Base-by-base conservation (phyloP, 2,329 filamentous ascomycete species). In the Cordyceps cateniannulata region DNA sequence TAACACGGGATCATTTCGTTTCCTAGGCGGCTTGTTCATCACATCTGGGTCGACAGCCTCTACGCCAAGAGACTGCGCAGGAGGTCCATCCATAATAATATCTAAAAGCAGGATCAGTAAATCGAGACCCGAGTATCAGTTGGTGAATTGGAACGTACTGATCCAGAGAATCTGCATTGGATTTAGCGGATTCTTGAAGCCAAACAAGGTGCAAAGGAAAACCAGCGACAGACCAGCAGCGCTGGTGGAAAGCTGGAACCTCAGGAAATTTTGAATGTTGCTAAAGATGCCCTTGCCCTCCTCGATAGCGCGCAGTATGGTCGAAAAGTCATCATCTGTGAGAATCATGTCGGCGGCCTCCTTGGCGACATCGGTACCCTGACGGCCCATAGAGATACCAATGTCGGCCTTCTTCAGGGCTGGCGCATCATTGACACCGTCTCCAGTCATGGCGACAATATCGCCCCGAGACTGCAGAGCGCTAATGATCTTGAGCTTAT, bases 91-190 rank as follows among this genome's bases (percentile, higher is more conserved):
- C 96, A 99, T 99, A 68, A 99, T 93, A 71, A 99, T 98, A 72
- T 99, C 93, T 98, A 67, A 12, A 24, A 40, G 38, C 20, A 50
- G 60, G 18, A 10, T 45, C 35, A 29, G 14, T 5, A 7, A 12
- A 25, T 20, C n/a, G 8, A 3, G 32, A 18, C 52, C 38, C 24
- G 29, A 29, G 32, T 1, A 10, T 6, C 12, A 6, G 5, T 49
- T 3, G 22, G 12, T 24, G 10, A 24, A 47, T 7, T n/a, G 53
- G 7, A 14, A 84, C 91, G 78, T 79, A 97, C 93, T 99, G 70
- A 99, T 99, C 95, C 95, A 99, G 47, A 99, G 83, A 78, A 99
- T 99, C 77, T 99, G 95, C 95, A 99, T 99, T 54, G 95, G 92
- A 72, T 99, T 99, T 63, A 99, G 81, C 50, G 95, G 96, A 71